These are phyloP conservation scores for Posidonia oceanica DNA, from an alignment of 116 monocot genomes.

Conservation along the genomic window DNA sequence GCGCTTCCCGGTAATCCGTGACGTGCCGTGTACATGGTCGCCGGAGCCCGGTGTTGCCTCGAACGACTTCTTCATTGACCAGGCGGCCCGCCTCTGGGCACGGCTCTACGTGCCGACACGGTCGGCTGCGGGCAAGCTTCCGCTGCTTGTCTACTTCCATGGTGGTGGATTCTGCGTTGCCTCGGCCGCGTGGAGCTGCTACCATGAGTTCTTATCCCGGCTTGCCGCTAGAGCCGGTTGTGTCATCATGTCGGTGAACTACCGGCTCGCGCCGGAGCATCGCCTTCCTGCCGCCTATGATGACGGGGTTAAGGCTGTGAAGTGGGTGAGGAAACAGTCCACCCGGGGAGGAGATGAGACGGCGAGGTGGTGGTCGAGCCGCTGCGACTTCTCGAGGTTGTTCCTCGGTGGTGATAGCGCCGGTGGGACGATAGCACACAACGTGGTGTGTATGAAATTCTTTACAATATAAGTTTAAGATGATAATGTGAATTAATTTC, in stretches of 20 bases:
- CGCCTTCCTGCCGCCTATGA: slow-evolving; percentile 78
- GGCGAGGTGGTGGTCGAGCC: slow-evolving; percentile 17
- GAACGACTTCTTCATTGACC: slow-evolving; percentile 28
- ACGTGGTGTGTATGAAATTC: slow-evolving; percentile 11
- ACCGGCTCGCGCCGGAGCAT: slow-evolving; percentile 86
- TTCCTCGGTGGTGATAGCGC: slow-evolving; percentile 84
- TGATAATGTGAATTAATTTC: too few species aligned
- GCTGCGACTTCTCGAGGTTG: slow-evolving; percentile 32
- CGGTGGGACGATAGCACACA: slow-evolving; percentile 55
- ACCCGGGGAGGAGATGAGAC: background rate
- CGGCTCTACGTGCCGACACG: slow-evolving; percentile 49
- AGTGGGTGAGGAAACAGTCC: slow-evolving; percentile 30
- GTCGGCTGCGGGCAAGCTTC: slow-evolving; percentile 8
- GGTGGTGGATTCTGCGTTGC: slow-evolving; percentile 93
- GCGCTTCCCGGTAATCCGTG: slow-evolving; percentile 38
- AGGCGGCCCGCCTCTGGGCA: slow-evolving; percentile 29
- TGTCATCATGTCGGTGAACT: slow-evolving; percentile 57
- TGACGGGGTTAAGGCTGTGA: slow-evolving; percentile 42
- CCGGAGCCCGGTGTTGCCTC: slow-evolving; percentile 18
- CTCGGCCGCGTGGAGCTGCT: slow-evolving; percentile 70
- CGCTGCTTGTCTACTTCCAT: slow-evolving; percentile 75
- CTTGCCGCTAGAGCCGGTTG: slow-evolving; percentile 30
- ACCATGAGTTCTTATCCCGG: slow-evolving; percentile 59
- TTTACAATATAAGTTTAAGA: too few species aligned
- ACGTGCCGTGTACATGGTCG: slow-evolving; percentile 35